Evolutionary conservation across 768 basidiomycete genomes (phyloP).

Genomic region (Auriscalpium vulgare): DNA sequence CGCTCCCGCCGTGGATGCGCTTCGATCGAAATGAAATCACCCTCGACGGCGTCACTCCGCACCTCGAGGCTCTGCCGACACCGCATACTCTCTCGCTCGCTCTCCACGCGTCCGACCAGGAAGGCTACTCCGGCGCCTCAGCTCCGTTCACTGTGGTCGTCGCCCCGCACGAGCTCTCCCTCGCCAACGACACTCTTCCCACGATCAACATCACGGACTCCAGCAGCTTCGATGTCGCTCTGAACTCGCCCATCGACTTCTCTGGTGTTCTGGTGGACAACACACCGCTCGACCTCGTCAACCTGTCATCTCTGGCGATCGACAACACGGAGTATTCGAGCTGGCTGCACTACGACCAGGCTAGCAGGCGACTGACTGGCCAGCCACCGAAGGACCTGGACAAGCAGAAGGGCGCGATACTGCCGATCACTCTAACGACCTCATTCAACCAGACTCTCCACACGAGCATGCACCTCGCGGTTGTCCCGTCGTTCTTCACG

Average conservation of each 20-base stretch:
- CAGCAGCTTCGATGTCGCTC: slow-evolving; percentile 41
- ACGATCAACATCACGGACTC: slow-evolving; percentile 66
- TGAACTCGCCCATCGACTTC: slow-evolving; percentile 51
- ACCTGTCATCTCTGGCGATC: slow-evolving; percentile 50
- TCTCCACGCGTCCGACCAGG: slow-evolving; percentile 63
- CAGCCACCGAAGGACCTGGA: slow-evolving; percentile 42
- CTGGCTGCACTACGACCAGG: slow-evolving; percentile 57
- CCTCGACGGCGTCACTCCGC: slow-evolving; percentile 71
- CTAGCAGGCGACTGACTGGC: slow-evolving; percentile 54
- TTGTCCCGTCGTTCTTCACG: slow-evolving; percentile 71
- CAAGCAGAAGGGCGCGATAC: slow-evolving; percentile 23
- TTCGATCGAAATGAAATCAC: slow-evolving; percentile 66
- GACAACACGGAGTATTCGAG: slow-evolving; percentile 46
- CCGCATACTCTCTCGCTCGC: slow-evolving; percentile 42
- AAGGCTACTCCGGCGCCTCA: slow-evolving; percentile 57
- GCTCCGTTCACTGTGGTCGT: slow-evolving; percentile 61
- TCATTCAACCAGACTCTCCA: slow-evolving; percentile 60
- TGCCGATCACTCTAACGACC: slow-evolving; percentile 59
- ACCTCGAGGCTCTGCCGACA: slow-evolving; percentile 27
- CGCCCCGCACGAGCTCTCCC: slow-evolving; percentile 60
- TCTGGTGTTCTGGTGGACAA: slow-evolving; percentile 59
- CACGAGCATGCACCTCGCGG: slow-evolving; percentile 54
- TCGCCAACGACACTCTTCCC: slow-evolving; percentile 37
- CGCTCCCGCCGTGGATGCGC: slow-evolving; percentile 65
- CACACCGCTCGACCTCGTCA: slow-evolving; percentile 42